A percentile compares a stretch with the other conserved stretches of the same genome.
phyloP scores from a whole-genome alignment of 805 yeast genomes.

The Yarrowia sp. region DNA sequence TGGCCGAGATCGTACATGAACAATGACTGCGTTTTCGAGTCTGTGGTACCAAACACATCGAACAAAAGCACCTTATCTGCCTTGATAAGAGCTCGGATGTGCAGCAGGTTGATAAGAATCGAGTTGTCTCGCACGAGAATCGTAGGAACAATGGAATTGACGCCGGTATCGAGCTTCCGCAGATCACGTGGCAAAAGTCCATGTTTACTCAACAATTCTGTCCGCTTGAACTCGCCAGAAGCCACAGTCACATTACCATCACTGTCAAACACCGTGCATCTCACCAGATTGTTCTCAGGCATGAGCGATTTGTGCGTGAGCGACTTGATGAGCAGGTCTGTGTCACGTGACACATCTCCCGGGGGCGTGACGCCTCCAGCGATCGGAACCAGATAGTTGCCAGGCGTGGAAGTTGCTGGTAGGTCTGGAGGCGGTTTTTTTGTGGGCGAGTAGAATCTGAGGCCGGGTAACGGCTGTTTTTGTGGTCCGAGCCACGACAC shows the following conservation, averaged over 20 bases:
- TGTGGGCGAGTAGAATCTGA: neutral
- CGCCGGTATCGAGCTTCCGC: slow-evolving; percentile 82
- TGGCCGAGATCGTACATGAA: slow-evolving; percentile 82
- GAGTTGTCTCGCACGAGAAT: slow-evolving; percentile 80
- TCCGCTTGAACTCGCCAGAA: slow-evolving; percentile 74
- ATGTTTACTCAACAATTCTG: slow-evolving; percentile 73
- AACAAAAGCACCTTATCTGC: slow-evolving; percentile 80
- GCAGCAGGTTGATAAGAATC: slow-evolving; percentile 80
- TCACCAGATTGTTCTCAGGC: slow-evolving; percentile 54
- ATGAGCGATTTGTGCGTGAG: slow-evolving; percentile 21
- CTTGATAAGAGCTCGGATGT: slow-evolving; percentile 88
- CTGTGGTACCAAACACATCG: slow-evolving; percentile 70
- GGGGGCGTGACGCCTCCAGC: neutral
- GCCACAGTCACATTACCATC: slow-evolving; percentile 73
- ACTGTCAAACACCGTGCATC: slow-evolving; percentile 82
- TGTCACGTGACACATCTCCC: neutral
- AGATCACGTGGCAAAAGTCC: slow-evolving; percentile 88
- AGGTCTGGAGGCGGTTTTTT: slow-evolving; percentile 9
- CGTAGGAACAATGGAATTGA: slow-evolving; percentile 86
- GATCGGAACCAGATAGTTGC: slow-evolving; percentile 22
- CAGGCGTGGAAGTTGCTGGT: neutral
- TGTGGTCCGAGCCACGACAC: neutral
- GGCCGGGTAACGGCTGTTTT: neutral
- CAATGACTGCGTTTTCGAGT: slow-evolving; percentile 70
- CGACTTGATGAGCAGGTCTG: slow-evolving; percentile 18